Evolutionary conservation across 768 basidiomycete genomes (phyloP).

Genomic region (Nidularia sp.): DNA sequence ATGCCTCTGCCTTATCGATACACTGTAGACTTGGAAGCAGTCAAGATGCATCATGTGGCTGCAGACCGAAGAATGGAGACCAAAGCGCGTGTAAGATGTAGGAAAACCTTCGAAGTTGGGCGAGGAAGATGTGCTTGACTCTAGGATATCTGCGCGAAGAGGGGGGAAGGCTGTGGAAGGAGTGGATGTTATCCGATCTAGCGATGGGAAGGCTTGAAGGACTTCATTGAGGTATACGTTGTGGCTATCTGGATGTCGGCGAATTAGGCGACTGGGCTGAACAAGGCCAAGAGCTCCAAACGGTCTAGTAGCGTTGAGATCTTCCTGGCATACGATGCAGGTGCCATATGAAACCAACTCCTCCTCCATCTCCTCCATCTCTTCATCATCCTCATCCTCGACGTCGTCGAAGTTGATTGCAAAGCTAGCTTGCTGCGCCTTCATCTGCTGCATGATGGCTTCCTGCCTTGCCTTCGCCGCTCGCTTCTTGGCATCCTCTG

Average conservation of each 20-base stretch:
- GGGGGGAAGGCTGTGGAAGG: conserved; percentile 44
- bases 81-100: conserved; percentile 70
- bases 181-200: conserved; percentile 50
- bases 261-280: conserved; percentile 82
- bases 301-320: conserved; percentile 63
- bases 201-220: conserved; percentile 52
- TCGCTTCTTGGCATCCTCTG: conserved; percentile 71
- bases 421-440: conserved; percentile 85
- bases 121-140: conserved; percentile 33
- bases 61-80: conserved; percentile 83
- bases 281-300: conserved; percentile 87
- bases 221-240: conserved; percentile 70
- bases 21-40: conserved; percentile 88
- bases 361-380: conserved; percentile 46
- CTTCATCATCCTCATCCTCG: conserved; percentile 69
- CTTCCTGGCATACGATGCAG: conserved; percentile 99
- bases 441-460: conserved; percentile 94
- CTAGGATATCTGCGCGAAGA: conserved; percentile 40
- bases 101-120: conserved; percentile 75
- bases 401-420: conserved; percentile 73
- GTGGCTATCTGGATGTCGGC: conserved; percentile 70
- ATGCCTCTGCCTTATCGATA: conserved; percentile 84
- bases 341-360: conserved; percentile 67
- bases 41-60: conserved; percentile 97
- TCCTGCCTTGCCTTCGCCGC: conserved; percentile 91